A percentile compares a stretch with the other conserved stretches of the same genome.
These are phyloP conservation scores for Bassia scoparia DNA, from an alignment of 148 eudicot species.

Conservation along the genomic window DNA sequence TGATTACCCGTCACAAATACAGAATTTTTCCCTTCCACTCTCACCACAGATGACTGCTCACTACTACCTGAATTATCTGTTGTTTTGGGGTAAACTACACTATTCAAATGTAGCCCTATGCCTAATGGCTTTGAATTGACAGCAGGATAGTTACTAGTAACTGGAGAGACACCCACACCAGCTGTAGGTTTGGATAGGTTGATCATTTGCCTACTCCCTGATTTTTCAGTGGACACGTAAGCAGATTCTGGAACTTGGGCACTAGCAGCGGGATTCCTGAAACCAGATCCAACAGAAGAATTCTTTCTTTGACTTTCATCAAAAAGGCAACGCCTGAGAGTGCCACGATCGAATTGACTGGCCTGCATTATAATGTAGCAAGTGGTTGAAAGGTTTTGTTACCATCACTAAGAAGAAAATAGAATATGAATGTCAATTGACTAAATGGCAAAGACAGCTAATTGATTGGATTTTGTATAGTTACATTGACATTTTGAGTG, in stretches of 20 bases:
- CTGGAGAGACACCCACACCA: constrained; percentile 1
- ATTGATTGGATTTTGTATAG: not conserved
- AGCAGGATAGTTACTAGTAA: constrained; percentile 13
- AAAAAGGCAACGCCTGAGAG: constrained; percentile 44
- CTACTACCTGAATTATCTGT: constrained; percentile 16
- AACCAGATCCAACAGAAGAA: constrained; percentile 20
- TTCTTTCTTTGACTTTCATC: constrained; percentile 27
- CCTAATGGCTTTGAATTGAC: constrained; percentile 36
- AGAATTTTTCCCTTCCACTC: constrained; percentile 31
- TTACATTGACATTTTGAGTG: not conserved
- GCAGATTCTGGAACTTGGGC: constrained; percentile 14
- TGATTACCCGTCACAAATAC: constrained; percentile 10
- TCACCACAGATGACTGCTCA: constrained; percentile 29
- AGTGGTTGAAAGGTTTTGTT: constrained; percentile 1
- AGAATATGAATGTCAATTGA: constrained; percentile 1
- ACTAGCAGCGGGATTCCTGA: constrained; percentile 9
- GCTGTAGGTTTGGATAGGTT: constrained; percentile 15
- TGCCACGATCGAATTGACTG: constrained; percentile 29
- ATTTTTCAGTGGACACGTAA: constrained; percentile 9
- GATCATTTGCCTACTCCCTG: constrained; percentile 10
- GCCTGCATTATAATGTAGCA: constrained; percentile 14
- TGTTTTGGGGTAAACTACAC: constrained; percentile 32
- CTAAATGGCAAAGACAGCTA: not conserved
- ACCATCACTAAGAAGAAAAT: not conserved
- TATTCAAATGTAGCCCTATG: constrained; percentile 45